Percentiles rank a stretch among this genome's conserved stretches.
These are phyloP conservation scores for Remersonia thermophila DNA, from an alignment of 2,329 filamentous ascomycete species.

Conservation along the genomic window DNA sequence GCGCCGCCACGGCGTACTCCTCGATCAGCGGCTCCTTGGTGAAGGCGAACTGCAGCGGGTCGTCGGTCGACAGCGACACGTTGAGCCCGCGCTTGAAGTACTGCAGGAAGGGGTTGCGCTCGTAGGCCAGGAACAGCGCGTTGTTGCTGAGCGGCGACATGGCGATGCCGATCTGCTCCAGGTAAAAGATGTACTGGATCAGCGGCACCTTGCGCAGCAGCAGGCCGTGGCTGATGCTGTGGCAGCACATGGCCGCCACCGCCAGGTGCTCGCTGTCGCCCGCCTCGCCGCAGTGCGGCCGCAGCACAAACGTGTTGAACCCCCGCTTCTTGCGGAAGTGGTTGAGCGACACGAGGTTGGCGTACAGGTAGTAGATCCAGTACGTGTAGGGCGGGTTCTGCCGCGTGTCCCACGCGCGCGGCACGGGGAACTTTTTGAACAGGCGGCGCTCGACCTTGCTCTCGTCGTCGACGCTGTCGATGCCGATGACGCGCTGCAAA, in stretches of 20 bases:
- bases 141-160: constrained; percentile 99
- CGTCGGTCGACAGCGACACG: constrained; percentile 90
- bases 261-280: constrained; percentile 94
- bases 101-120: constrained; percentile 88
- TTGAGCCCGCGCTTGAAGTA: constrained; percentile 95
- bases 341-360: constrained; percentile 88
- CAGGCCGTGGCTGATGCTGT: constrained; percentile 93
- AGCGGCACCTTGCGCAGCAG: constrained; percentile 86
- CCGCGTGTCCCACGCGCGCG: constrained; percentile 75
- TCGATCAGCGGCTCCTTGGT: constrained; percentile 97
- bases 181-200: constrained; percentile 92
- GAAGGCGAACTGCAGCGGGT: constrained; percentile 94
- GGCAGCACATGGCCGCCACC: constrained; percentile 79
- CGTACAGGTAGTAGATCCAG: constrained; percentile 96
- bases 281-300: constrained; percentile 92
- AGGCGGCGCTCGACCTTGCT: constrained; percentile 89
- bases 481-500: constrained; percentile 86
- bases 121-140: constrained; percentile 88
- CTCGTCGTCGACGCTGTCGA: constrained; percentile 96
- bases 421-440: constrained; percentile 91
- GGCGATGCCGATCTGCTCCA: constrained; percentile 94
- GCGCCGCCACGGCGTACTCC: constrained; percentile 93
- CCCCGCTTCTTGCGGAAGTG: constrained; percentile 80
- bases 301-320: constrained; percentile 88
- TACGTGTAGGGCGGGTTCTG: constrained; percentile 98